Evolutionary conservation across 192 early-diverging fungal species (phyloP), one percentile per base, ranked within the genome.

Genomic region (Haplosporangium gracile): DNA sequence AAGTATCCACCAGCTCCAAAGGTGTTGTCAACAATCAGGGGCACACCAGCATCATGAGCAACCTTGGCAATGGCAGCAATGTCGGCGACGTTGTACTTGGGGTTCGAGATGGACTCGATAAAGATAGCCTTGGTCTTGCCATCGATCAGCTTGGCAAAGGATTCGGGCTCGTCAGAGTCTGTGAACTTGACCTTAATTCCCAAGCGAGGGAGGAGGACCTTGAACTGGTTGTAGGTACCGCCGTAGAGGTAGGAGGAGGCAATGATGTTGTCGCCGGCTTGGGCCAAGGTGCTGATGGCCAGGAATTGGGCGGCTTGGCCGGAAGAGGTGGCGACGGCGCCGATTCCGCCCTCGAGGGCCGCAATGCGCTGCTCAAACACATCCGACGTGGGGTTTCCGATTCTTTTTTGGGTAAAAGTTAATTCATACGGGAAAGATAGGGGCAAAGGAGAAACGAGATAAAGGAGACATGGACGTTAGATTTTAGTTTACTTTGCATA

Each of bases 11-110:
- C 97, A 73, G 96, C 95, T 77, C 98, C 98, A 87, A 98, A 99
- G 0, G 98, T 99, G 91, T 99, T 99, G 91, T 99, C 98, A 36
- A 99, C 98, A 73, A 99, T 91, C 68, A 99, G 89, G 55, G 98
- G 98, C 53, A 99, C 90, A 32, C 96, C 96, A 70, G 94, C 92
- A 26, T 90, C 89, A 76, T 99, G 96, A 57, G 95, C 95, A 36
- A 96, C 90, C 53, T 95, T 92, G 34, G 97, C 94, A 72, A 99
- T 94, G 24, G 92, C 95, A 71, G 90, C 89, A 82, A 98, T 96
- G 76, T 99, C 96, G 11, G 97, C 95, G 8, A 99, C 93, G 85
- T 95, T 94, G 92, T 95, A 96, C 75, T 94, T 92, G 34, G 98
- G 98, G 89, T 99, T 99, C 43, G 96, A 97, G 74, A 99, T 95